Base-by-base conservation (phyloP, 1,284 basidiomycete genomes). In the Sutorius eximius region DNA sequence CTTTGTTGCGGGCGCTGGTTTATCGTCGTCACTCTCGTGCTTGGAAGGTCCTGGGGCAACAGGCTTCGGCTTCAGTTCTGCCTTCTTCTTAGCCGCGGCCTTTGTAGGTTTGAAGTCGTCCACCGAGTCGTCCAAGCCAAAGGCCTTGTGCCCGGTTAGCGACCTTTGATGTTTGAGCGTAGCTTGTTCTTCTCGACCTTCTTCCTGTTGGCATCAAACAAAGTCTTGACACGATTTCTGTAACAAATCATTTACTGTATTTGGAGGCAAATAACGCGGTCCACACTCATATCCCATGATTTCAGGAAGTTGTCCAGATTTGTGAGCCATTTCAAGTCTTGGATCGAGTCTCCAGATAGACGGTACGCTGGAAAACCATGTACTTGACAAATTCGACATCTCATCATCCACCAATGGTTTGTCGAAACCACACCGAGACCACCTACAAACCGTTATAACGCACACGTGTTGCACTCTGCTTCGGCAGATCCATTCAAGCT, bases 401-500 rank as follows among this genome's bases (percentile, higher is more conserved):
- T 59, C 53, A 50, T 48, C 46, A 12, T 34, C 48, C 12, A 43
- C 24, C 34, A 37, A 30, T 43, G 91, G 90, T 52, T 72, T 95
- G 22, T 85, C 93, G 1, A 91, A 89, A 73, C 76, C 83, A 0
- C 83, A 93, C 60, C 85, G 93, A 22, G 93, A 96, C 64, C 87
- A 94, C 57, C 80, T 98, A 45, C 84, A 92, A 61, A 85, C 89
- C 24, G 84, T 93, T 98, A 95, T 75, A 98, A 98, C 70, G 86
- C 90, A 3, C 91, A 95, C 62, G 93, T 98, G 82, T 73, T 95
- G 52, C 92, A 93, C 68, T 89, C 91, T 8, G 80, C 88, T 9
- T 85, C 85, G 2, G 85, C 85, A 12, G 97, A 98, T 72, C 95
- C 95, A 1, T 98, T 94, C 82, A 98, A 98, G 73, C 84, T 94